These are phyloP conservation scores for Pterocarpus santalinus DNA, from an alignment of 306 rosid species.

Conservation along the genomic window DNA sequence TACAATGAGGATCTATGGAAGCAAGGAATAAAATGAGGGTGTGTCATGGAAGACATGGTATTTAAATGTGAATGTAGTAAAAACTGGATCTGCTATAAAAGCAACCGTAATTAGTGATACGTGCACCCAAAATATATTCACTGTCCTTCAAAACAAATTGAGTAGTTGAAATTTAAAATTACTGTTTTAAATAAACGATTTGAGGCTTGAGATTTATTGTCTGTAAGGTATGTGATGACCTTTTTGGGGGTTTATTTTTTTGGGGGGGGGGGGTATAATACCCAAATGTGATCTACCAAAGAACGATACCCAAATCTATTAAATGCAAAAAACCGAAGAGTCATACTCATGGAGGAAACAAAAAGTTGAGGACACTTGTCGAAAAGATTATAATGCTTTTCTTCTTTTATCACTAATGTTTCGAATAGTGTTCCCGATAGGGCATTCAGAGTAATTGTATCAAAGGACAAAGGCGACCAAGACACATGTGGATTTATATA, in stretches of 20 bases:
- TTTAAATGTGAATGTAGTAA: conserved; percentile 25
- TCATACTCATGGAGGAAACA: background rate
- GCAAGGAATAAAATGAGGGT: background rate
- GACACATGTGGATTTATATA: background rate
- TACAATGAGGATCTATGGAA: background rate
- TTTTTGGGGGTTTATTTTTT: no score
- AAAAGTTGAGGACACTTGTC: background rate
- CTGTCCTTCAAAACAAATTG: background rate
- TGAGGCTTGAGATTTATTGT: background rate
- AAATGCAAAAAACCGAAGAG: background rate
- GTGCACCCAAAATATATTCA: background rate
- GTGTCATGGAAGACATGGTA: conserved; percentile 5
- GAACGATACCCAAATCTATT: background rate
- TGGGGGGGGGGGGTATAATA: no score
- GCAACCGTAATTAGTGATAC: background rate
- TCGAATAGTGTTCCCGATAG: background rate
- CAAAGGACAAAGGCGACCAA: background rate
- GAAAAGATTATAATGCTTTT: background rate
- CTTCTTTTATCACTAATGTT: background rate
- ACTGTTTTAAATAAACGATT: no score
- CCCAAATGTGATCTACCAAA: no score
- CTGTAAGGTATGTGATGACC: no score
- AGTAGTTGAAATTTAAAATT: background rate
- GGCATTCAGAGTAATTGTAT: background rate
- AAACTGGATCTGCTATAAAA: background rate